phyloP scores from a whole-genome alignment of 2,329 filamentous ascomycete species.

The Fusarium pseudocircinatum region DNA sequence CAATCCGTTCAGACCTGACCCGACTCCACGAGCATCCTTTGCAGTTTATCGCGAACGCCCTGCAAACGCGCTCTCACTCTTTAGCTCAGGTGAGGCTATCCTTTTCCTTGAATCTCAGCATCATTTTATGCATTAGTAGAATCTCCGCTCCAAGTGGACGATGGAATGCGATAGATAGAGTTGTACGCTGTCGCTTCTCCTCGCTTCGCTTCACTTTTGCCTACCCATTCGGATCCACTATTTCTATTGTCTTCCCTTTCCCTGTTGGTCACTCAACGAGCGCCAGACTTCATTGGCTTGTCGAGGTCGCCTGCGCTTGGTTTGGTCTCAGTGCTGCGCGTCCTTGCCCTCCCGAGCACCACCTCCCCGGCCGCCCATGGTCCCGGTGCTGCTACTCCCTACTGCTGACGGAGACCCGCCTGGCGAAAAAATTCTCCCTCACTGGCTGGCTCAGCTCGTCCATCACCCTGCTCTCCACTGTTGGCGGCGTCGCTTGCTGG shows the following conservation, averaged over 20 bases:
- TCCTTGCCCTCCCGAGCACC: slow-evolving; percentile 10
- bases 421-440: slow-evolving; percentile 49
- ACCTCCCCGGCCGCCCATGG: background rate
- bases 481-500: slow-evolving; percentile 28
- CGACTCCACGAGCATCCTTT: slow-evolving; percentile 43
- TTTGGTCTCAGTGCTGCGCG: slow-evolving; percentile 43
- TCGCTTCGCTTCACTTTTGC: slow-evolving; percentile 33
- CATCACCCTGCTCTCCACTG: slow-evolving; percentile 30
- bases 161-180: slow-evolving; percentile 31
- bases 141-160: slow-evolving; percentile 9
- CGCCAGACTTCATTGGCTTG: slow-evolving; percentile 19
- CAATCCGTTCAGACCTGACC: slow-evolving; percentile 35
- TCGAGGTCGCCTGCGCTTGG: slow-evolving; percentile 26
- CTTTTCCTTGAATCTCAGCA: slow-evolving; percentile 32
- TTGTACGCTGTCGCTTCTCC: slow-evolving; percentile 33
- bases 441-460: slow-evolving; percentile 28
- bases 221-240: slow-evolving; percentile 16
- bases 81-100: slow-evolving; percentile 47
- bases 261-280: slow-evolving; percentile 13
- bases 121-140: background rate
- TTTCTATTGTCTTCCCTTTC: slow-evolving; percentile 26
- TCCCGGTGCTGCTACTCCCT: slow-evolving; percentile 1
- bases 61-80: slow-evolving; percentile 38
- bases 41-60: slow-evolving; percentile 41
- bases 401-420: slow-evolving; percentile 34